phyloP scores from a whole-genome alignment of 2,329 filamentous ascomycete genomes.

The Aspergillus sp. region DNA sequence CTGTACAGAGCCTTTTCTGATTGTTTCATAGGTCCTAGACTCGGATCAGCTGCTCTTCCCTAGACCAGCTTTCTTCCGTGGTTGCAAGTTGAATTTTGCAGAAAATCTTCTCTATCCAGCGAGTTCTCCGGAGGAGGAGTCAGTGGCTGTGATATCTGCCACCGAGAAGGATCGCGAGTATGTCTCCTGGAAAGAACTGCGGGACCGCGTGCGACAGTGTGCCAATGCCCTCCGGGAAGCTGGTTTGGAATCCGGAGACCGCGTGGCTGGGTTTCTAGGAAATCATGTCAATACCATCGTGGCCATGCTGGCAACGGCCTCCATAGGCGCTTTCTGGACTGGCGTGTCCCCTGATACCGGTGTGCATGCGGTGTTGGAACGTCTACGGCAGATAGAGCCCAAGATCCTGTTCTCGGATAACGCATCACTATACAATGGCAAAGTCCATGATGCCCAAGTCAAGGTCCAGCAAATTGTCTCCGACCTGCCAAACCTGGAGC shows the following conservation, averaged over 20 bases:
- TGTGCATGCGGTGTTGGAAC: conserved; percentile 80
- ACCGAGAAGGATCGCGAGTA: conserved; percentile 63
- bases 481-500: conserved; percentile 57
- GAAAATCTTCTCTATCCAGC: conserved; percentile 84
- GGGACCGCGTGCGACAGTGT: conserved; percentile 67
- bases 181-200: conserved; percentile 69
- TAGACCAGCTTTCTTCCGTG: conserved; percentile 74
- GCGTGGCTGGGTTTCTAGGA: conserved; percentile 67
- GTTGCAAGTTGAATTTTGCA: conserved; percentile 78
- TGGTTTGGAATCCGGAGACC: conserved; percentile 55
- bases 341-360: conserved; percentile 88
- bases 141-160: conserved; percentile 66
- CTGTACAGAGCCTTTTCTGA: background rate
- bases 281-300: conserved; percentile 84
- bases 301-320: conserved; percentile 75
- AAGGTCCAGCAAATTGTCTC: conserved; percentile 73
- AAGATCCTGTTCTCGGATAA: conserved; percentile 80
- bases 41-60: conserved; percentile 67
- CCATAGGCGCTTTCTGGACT: conserved; percentile 85
- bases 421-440: conserved; percentile 82
- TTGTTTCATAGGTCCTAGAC: conserved; percentile 55
- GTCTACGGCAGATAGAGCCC: conserved; percentile 76
- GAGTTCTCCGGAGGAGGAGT: conserved; percentile 48
- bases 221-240: conserved; percentile 60
- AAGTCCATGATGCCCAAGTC: conserved; percentile 67